Evolutionary conservation across 108 stramenopile species (phyloP).

Genomic region (Aurantiochytrium sp.): DNA sequence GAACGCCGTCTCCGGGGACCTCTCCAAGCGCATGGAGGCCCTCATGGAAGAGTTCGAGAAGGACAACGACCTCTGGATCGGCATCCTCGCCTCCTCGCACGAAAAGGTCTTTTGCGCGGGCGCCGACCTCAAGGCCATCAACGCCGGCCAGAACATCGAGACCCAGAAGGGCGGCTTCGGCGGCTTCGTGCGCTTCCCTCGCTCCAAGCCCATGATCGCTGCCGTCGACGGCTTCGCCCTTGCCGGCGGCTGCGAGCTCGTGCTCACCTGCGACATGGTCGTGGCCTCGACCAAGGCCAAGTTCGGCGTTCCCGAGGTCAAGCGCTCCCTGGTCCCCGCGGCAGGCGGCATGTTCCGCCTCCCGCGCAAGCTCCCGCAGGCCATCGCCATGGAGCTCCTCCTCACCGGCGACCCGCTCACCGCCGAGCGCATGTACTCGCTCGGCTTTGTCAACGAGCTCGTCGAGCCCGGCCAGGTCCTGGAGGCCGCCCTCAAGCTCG

Average conservation of each 20-base stretch:
- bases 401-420: not conserved
- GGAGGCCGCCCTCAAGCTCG: constrained; percentile 12
- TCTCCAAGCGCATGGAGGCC: constrained; percentile 22
- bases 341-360: constrained; percentile 13
- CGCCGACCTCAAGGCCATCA: constrained; percentile 26
- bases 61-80: constrained; percentile 23
- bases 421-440: constrained; percentile 18
- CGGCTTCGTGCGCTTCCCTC: constrained; percentile 8
- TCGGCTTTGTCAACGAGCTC: constrained; percentile 23
- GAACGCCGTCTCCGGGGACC: constrained; percentile 21
- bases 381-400: constrained; percentile 14
- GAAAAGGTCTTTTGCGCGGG: constrained; percentile 27
- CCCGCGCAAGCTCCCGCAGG: not conserved
- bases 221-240: constrained; percentile 20
- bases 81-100: constrained; percentile 13
- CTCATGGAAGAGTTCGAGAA: constrained; percentile 10
- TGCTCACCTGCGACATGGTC: not conserved
- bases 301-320: constrained; percentile 14
- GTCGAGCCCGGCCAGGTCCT: not conserved
- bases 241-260: constrained; percentile 18
- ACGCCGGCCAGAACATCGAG: not conserved
- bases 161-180: constrained; percentile 22
- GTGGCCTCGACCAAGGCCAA: constrained; percentile 12
- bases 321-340: constrained; percentile 22
- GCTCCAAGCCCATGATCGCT: not conserved